Base-by-base conservation (phyloP, 1,284 basidiomycete species). In the Cutaneotrichosporon sp. region DNA sequence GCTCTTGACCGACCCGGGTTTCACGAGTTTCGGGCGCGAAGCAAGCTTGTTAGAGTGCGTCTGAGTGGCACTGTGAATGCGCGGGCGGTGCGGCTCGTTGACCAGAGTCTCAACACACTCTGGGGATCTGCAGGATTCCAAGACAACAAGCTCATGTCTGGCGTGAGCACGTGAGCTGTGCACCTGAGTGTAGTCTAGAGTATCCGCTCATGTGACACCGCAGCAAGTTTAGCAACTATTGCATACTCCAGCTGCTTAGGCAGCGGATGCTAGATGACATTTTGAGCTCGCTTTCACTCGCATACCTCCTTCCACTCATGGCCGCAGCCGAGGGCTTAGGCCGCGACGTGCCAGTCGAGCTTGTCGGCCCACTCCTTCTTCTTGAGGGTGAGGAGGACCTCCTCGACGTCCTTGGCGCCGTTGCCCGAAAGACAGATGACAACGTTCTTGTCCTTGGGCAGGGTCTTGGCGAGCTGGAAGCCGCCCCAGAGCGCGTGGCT, bases 401-500 rank as follows among this genome's bases (percentile, higher is more conserved):
- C 76, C 18, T 74, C 68, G 33, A 78, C 76, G 61, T 78, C 76
- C 69, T 78, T 78, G 53, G 76, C 67, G 45, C 76, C 76, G 61
- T 76, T 78, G 54, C 76, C 76, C 65, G 70, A 72, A 56, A 78
- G 58, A 52, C 75, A 77, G 57, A 99, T 88, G 57, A 99, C 93
- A 31, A 99, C 82, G 77, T 98, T 89, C 52, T 88, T 79, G 63
- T 95, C 93, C 73, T 90, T 90, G 0, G 88, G 84, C 76, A 99
- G 79, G 2, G 86, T 89, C 81, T 90, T 92, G 6, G 97, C 95
- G 33, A 92, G 80, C 57, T 89, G 84, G 57, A 97, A 85, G 25
- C 90, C 92, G 52, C 89, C 88, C 92, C 94, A 98, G 72, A 99
- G 86, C 13, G 94, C 97, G 80, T 99, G 97, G 24, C 91, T 88